Conservation (phyloP, 805 yeast genomes). For the Nakazawaea wyomingensis region DNA sequence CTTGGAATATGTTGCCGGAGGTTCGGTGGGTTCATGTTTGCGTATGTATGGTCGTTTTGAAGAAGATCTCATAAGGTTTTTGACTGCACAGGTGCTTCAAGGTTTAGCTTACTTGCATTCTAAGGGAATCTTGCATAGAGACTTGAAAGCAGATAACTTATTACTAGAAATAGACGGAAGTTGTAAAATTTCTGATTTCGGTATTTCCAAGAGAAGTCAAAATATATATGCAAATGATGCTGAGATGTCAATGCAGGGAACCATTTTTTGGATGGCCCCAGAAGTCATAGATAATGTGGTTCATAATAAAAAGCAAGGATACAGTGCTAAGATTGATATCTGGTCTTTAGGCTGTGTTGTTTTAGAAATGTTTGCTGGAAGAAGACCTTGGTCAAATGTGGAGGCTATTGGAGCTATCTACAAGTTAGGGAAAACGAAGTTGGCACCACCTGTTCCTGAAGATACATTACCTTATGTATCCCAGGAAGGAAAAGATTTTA, state of each 20-base stretch:
- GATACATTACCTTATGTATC: slow-evolving; percentile 68
- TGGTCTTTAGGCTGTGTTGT: slow-evolving; percentile 99
- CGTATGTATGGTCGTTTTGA: slow-evolving; percentile 82
- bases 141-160: slow-evolving; percentile 89
- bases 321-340: slow-evolving; percentile 95
- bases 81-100: slow-evolving; percentile 73
- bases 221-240: slow-evolving; percentile 88
- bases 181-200: slow-evolving; percentile 94
- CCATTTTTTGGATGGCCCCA: slow-evolving; percentile 99
- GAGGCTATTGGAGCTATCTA: slow-evolving; percentile 95
- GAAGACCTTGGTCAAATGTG: slow-evolving; percentile 94
- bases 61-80: slow-evolving; percentile 63
- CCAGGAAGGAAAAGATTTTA: slow-evolving; percentile 58
- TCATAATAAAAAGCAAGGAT: slow-evolving; percentile 75
- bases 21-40: slow-evolving; percentile 85
- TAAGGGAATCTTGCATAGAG: slow-evolving; percentile 86
- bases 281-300: slow-evolving; percentile 88
- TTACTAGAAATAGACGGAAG: slow-evolving; percentile 87
- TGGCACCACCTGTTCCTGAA: slow-evolving; percentile 96
- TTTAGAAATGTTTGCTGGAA: slow-evolving; percentile 95
- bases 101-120: slow-evolving; percentile 88
- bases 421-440: slow-evolving; percentile 76
- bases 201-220: slow-evolving; percentile 81
- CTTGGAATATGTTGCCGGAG: slow-evolving; percentile 96
- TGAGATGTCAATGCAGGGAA: slow-evolving; percentile 98